phyloP scores from a whole-genome alignment of 805 yeast species.

The Yamadazyma tumulicola region DNA sequence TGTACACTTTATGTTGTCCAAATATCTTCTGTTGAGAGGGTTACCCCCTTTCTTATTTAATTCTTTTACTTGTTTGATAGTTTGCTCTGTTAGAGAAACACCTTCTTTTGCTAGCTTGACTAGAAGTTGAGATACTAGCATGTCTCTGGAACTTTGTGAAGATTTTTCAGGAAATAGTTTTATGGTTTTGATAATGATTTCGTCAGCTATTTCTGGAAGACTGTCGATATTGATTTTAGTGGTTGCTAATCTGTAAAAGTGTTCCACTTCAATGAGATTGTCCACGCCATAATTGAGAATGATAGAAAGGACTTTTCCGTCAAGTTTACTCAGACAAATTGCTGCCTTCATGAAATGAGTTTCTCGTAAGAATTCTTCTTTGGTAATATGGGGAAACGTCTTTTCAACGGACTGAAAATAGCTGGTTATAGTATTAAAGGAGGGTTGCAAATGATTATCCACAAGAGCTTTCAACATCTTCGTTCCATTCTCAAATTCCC shows the following conservation, averaged over 20 bases:
- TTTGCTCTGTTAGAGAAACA: not conserved
- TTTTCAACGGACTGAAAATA: constrained; percentile 4
- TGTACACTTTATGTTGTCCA: constrained; percentile 6
- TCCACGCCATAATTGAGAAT: constrained; percentile 5
- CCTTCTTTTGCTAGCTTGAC: constrained; percentile 9
- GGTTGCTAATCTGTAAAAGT: constrained; percentile 6
- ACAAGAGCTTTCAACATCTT: constrained; percentile 3
- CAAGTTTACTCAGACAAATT: not conserved
- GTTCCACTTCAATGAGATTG: constrained; percentile 8
- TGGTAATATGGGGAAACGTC: not conserved
- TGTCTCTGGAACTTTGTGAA: constrained; percentile 11
- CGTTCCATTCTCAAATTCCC: not conserved
- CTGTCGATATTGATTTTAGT: constrained; percentile 3
- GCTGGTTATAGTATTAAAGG: constrained; percentile 1
- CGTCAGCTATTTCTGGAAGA: constrained; percentile 12
- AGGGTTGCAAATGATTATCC: constrained; percentile 3
- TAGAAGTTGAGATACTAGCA: constrained; percentile 22
- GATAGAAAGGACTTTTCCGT: not conserved
- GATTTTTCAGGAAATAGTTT: not conserved
- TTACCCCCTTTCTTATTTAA: constrained; percentile 2
- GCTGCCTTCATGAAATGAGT: constrained; percentile 9
- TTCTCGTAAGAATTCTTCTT: constrained; percentile 9
- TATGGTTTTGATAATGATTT: constrained; percentile 18
- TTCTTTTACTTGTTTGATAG: not conserved
- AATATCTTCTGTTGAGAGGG: constrained; percentile 1